Evolutionary conservation across 1,284 basidiomycete genomes (phyloP), one percentile per base, ranked within the genome.

Genomic region (Ustilago tritici): DNA sequence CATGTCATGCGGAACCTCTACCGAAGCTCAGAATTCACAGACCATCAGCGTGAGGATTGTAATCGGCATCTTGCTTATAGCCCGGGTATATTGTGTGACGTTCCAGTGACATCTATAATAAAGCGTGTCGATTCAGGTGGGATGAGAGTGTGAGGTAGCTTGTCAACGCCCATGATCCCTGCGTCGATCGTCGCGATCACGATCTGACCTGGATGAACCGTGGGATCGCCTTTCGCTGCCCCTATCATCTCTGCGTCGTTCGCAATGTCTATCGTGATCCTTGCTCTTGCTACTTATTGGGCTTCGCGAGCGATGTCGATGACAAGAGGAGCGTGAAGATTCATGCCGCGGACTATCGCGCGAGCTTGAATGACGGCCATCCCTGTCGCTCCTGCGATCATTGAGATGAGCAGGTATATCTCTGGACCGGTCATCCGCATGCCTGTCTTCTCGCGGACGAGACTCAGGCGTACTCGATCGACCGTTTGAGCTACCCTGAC

Each of bases 321-420:
- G 56, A 32, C 49, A 65, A n/a, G 59, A 65, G n/a, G 59, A 62
- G 34, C 61, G 62, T 40, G 71, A 63, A 50, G 35, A 41, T 34
- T 40, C 46, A 36, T 60, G 47, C n/a, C 36, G 58, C n/a, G 58
- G 52, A 23, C 58, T 23, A n/a, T 50, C 35, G 1, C 58, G 12
- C 63, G 78, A 54, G 79, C 78, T 69, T 11, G 38, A 65, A 65
- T 63, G 71, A 67, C 69, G 70, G 43, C 52, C 79, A 47, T 77
- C 70, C 66, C 80, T 81, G 53, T 65, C 54, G 49, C 55, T 70
- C 59, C 65, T 70, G 32, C 38, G 54, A 47, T 67, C 56, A 53
- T 78, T 40, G 43, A 62, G 65, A 17, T 23, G 41, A 43, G 79
- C 64, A 34, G 67, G 54, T 28, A 28, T 43, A 2, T 70, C 56